A percentile compares a stretch with the other conserved stretches of the same genome.
These are phyloP conservation scores for Parastagonospora avenae DNA, from an alignment of 2,329 filamentous ascomycete genomes.

Conservation along the genomic window DNA sequence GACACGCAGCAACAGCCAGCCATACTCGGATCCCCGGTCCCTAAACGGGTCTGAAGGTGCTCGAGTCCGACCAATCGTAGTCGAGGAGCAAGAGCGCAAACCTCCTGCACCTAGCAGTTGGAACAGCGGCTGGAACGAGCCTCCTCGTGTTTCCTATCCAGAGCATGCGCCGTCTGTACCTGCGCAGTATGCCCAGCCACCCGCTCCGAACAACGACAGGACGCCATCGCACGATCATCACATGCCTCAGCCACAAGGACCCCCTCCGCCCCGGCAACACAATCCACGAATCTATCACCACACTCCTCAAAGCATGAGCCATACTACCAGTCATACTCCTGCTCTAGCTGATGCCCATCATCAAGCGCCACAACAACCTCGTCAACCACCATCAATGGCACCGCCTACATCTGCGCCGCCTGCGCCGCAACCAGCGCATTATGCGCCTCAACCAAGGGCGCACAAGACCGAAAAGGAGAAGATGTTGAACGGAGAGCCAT, in stretches of 20 bases:
- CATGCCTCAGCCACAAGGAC: conserved; percentile 18
- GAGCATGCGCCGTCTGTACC: conserved; percentile 21
- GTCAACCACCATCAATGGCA: conserved; percentile 25
- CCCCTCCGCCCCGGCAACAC: conserved; percentile 31
- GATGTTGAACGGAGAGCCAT: conserved; percentile 82
- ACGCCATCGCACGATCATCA: conserved; percentile 33
- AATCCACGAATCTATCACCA: conserved; percentile 40
- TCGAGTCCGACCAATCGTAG: conserved; percentile 53
- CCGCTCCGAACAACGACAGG: conserved; percentile 20
- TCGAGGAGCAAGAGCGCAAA: conserved; percentile 51
- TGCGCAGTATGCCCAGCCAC: conserved; percentile 29
- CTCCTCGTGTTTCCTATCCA: conserved; percentile 27
- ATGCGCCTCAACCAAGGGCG: conserved; percentile 30
- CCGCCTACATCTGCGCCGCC: conserved; percentile 22
- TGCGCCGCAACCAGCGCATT: conserved; percentile 30
- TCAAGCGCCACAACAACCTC: conserved; percentile 27
- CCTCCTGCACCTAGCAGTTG: conserved; percentile 24
- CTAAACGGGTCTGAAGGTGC: conserved; percentile 46
- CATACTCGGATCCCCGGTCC: conserved; percentile 32
- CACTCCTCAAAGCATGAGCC: conserved; percentile 35
- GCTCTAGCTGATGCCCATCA: conserved; percentile 36
- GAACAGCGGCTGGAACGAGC: conserved; percentile 28
- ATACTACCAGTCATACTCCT: conserved; percentile 27
- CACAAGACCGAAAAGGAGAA: conserved; percentile 79
- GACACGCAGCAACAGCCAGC: conserved; percentile 8